phyloP scores from a whole-genome alignment of 495 filamentous ascomycete species.

The Penicillium paradoxum region DNA sequence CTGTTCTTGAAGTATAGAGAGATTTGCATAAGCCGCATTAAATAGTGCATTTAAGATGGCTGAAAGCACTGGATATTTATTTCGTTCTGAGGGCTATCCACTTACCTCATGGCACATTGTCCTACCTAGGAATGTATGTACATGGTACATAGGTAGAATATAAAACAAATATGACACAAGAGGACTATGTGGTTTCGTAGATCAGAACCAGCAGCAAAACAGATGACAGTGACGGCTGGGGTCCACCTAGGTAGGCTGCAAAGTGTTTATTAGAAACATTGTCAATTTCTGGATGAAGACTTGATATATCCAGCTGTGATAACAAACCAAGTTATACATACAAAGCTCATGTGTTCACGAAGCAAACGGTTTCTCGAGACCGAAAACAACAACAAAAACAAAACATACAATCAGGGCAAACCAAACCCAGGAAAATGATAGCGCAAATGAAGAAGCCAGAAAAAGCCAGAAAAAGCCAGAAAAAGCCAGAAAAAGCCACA shows the following conservation, averaged over 20 bases:
- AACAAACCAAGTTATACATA: conserved; percentile 5
- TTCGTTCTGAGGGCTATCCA: too few relatives aligned
- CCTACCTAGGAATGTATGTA: too few relatives aligned
- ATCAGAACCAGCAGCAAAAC: not conserved
- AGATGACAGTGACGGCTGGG: not conserved
- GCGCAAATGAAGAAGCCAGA: not conserved
- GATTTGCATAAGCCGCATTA: too few relatives aligned
- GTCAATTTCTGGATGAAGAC: not conserved
- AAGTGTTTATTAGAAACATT: not conserved
- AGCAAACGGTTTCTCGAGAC: not conserved
- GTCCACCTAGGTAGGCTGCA: not conserved
- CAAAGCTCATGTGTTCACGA: not conserved
- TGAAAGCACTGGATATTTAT: too few relatives aligned
- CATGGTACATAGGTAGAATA: too few relatives aligned
- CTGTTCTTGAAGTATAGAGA: too few relatives aligned
- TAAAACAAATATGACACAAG: not conserved
- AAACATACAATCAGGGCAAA: not conserved
- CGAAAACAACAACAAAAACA: not conserved
- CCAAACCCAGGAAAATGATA: not conserved
- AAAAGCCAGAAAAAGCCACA: not conserved
- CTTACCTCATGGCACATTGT: too few relatives aligned
- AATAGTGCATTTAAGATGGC: too few relatives aligned
- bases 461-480: too few relatives aligned
- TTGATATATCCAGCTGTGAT: not conserved
- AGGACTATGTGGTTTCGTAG: not conserved